A percentile compares a stretch with the other conserved stretches of the same genome.
Evolutionary conservation across 768 basidiomycete species (phyloP).

Genomic region (Phylloporus rhodoxanthus): DNA sequence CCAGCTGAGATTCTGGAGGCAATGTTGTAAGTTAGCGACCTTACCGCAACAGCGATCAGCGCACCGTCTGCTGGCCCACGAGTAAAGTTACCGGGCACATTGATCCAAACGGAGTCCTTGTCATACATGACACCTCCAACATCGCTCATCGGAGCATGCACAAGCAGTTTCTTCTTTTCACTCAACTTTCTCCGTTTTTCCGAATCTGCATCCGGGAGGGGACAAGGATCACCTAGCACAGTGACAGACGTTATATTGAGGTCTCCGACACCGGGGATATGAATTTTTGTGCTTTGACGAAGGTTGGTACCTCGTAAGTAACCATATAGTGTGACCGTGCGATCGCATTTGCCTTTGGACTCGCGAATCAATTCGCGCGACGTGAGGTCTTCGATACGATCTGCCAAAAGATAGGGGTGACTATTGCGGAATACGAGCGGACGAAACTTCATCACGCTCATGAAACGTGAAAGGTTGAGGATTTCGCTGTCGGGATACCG

Average conservation of each 20-base stretch:
- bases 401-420: conserved; percentile 92
- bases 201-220: conserved; percentile 82
- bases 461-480: conserved; percentile 92
- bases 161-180: conserved; percentile 86
- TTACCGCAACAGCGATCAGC: conserved; percentile 11
- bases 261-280: conserved; percentile 94
- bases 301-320: conserved; percentile 90
- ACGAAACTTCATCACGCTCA: conserved; percentile 97
- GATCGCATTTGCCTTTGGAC: conserved; percentile 83
- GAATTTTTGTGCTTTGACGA: conserved; percentile 69
- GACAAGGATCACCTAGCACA: conserved; percentile 89
- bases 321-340: conserved; percentile 91
- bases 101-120: conserved; percentile 97
- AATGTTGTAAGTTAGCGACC: background rate
- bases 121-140: conserved; percentile 96
- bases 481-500: conserved; percentile 97
- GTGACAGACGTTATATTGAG: conserved; percentile 68
- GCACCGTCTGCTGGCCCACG: conserved; percentile 62
- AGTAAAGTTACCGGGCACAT: conserved; percentile 93
- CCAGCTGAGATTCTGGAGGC: conserved; percentile 55
- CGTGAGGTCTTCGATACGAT: conserved; percentile 93
- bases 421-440: conserved; percentile 93
- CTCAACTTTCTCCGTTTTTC: conserved; percentile 90
- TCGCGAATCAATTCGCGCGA: conserved; percentile 75
- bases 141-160: conserved; percentile 99